phyloP scores from a whole-genome alignment of 805 yeast genomes.

The Saturnispora sekii region DNA sequence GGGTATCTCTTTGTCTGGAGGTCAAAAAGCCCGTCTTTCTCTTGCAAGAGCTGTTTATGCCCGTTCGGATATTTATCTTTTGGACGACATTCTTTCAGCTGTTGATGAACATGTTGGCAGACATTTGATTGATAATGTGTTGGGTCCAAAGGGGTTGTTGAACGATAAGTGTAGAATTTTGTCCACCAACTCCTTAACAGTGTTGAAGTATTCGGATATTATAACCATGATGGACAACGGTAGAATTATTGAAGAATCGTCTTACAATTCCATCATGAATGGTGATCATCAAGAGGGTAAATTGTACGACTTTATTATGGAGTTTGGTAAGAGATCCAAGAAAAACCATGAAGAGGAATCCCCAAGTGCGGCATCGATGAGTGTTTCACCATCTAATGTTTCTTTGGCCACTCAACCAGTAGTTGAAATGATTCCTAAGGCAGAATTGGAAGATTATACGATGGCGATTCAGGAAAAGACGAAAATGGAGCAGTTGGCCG shows the following conservation, averaged over 20 bases:
- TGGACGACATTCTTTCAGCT: slow-evolving; percentile 92
- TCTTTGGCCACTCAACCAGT: slow-evolving; percentile 27
- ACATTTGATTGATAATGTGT: slow-evolving; percentile 58
- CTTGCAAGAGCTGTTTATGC: slow-evolving; percentile 94
- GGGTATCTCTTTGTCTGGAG: slow-evolving; percentile 94
- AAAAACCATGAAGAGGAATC: slow-evolving; percentile 8
- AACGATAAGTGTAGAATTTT: slow-evolving; percentile 43
- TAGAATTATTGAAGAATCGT: slow-evolving; percentile 55
- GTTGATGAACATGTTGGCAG: slow-evolving; percentile 96
- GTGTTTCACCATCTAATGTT: slow-evolving; percentile 13
- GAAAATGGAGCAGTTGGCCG: slow-evolving; percentile 31
- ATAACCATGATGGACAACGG: slow-evolving; percentile 57
- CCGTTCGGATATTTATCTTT: slow-evolving; percentile 80
- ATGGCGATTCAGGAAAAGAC: slow-evolving; percentile 27
- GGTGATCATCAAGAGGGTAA: slow-evolving; percentile 3
- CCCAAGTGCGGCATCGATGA: slow-evolving; percentile 6
- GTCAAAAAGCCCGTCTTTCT: slow-evolving; percentile 92
- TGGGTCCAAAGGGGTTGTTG: slow-evolving; percentile 38
- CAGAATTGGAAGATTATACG: slow-evolving; percentile 42
- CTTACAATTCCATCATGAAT: slow-evolving; percentile 38
- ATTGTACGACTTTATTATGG: slow-evolving; percentile 33
- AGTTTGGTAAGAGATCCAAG: slow-evolving; percentile 45
- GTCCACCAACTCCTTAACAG: slow-evolving; percentile 49
- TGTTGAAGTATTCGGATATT: slow-evolving; percentile 46
- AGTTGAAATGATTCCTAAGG: slow-evolving; percentile 43